Evolutionary conservation across 2,329 filamentous ascomycete genomes (phyloP), one percentile per base, ranked within the genome.

Genomic region (Hypoxylon sp.): DNA sequence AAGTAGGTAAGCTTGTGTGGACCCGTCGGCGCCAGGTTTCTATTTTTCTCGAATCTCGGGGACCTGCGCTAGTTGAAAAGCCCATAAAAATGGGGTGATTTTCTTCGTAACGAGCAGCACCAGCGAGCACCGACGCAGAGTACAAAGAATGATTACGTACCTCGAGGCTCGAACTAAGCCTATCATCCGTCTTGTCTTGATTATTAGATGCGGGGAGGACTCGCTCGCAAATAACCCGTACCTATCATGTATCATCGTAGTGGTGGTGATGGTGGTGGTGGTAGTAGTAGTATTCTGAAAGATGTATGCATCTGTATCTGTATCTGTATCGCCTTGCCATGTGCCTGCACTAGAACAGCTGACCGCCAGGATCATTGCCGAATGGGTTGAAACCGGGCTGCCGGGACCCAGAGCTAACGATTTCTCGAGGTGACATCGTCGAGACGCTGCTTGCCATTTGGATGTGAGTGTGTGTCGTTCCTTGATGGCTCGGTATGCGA

Each of bases 51-150:
- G 48, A 57, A 55, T 58, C 55, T 58, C 51, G 51, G 55, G 55
- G 50, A 57, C 49, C 44, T 56, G 53, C 53, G 32, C 54, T 55
- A 57, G 53, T 46, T 42, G 41, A 32, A 15, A 44, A 51, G 15
- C 41, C 59, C 57, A 55, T 57, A 60, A 56, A 56, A 58, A 60
- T 56, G 52, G 59, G 55, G 59, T 62, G 57, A 60, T 59, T 56
- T 59, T n/a, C n/a, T 44, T 45, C 34, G 36, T 36, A 27, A 41
- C 37, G 38, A 47, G 38, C 27, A 31, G 17, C 15, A 27, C 44
- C 42, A 51, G 42, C 19, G 37, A 30, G 41, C 42, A 50, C 23
- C 35, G 32, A 42, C 23, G 16, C n/a, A 42, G 17, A 36, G 27
- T 7, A 29, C 41, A 41, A 34, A 13, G 9, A 15, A 40, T 36